Conservation (phyloP, 257 asterid species). For the Capsicum rhomboideum region DNA sequence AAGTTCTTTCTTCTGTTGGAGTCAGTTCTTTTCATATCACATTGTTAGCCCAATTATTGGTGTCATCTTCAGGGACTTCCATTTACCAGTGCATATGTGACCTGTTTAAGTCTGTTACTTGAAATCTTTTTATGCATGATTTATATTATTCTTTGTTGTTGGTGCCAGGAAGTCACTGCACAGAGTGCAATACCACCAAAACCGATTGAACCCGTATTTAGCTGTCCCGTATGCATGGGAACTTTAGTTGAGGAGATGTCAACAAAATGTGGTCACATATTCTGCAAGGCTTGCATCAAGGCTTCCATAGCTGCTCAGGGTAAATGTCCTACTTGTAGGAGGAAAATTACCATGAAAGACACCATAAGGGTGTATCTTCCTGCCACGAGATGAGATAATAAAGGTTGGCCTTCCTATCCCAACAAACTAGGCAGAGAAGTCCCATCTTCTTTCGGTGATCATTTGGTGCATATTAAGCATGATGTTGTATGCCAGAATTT, state of each 20-base stretch:
- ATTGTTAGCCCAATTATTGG: background rate
- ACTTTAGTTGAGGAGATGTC: conserved; percentile 68
- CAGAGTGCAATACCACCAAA: conserved; percentile 24
- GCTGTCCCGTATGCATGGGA: conserved; percentile 90
- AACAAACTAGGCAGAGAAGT: background rate
- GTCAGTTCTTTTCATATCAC: background rate
- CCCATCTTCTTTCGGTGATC: background rate
- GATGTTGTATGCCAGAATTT: background rate
- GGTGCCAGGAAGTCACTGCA: conserved; percentile 27
- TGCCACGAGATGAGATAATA: conserved; percentile 32
- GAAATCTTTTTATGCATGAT: background rate
- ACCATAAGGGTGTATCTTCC: conserved; percentile 81
- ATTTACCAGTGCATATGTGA: background rate
- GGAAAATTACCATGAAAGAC: conserved; percentile 51
- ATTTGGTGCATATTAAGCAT: background rate
- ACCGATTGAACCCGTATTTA: conserved; percentile 61
- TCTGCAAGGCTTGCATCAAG: conserved; percentile 86
- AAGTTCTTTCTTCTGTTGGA: background rate
- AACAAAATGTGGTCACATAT: conserved; percentile 93
- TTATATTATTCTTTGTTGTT: background rate
- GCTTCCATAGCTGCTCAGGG: conserved; percentile 66
- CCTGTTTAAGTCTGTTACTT: background rate
- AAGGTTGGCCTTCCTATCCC: conserved; percentile 25
- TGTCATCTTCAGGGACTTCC: background rate
- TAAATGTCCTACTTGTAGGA: conserved; percentile 93